Evolutionary conservation across 208 protist species (phyloP).

Genomic region (Trypanosoma brucei): DNA sequence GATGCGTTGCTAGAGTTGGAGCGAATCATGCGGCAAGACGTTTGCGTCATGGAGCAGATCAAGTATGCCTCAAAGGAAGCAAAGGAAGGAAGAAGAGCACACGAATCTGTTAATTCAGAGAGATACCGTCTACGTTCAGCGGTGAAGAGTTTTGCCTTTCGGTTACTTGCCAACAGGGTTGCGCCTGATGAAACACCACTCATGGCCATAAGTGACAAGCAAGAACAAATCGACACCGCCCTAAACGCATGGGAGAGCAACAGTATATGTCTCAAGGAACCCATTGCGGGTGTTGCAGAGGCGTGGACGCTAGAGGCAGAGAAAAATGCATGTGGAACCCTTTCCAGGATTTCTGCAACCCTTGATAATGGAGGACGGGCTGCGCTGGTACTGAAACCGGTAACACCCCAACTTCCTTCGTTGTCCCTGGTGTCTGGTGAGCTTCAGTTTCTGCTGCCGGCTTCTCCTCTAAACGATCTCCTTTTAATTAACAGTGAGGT

Average conservation of each 20-base stretch:
- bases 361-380: constrained; percentile 30
- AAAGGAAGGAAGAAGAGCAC: constrained; percentile 59
- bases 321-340: constrained; percentile 34
- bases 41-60: constrained; percentile 59
- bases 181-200: constrained; percentile 37
- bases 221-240: constrained; percentile 56
- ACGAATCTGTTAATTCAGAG: constrained; percentile 58
- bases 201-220: constrained; percentile 35
- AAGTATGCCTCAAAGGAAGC: constrained; percentile 70
- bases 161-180: constrained; percentile 41
- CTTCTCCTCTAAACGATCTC: constrained; percentile 24
- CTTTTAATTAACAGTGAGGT: constrained; percentile 42
- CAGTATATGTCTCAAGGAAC: constrained; percentile 45
- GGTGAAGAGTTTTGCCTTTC: constrained; percentile 66
- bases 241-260: constrained; percentile 59
- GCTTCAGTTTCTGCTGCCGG: constrained; percentile 47
- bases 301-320: constrained; percentile 50
- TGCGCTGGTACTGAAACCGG: constrained; percentile 29
- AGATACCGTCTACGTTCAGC: constrained; percentile 55
- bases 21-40: constrained; percentile 51
- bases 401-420: constrained; percentile 40
- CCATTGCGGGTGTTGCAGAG: constrained; percentile 53
- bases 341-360: constrained; percentile 32
- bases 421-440: constrained; percentile 49
- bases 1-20: constrained; percentile 65